These are phyloP conservation scores for Vigna reflexopilosa DNA, from an alignment of 306 rosid genomes.

Conservation along the genomic window DNA sequence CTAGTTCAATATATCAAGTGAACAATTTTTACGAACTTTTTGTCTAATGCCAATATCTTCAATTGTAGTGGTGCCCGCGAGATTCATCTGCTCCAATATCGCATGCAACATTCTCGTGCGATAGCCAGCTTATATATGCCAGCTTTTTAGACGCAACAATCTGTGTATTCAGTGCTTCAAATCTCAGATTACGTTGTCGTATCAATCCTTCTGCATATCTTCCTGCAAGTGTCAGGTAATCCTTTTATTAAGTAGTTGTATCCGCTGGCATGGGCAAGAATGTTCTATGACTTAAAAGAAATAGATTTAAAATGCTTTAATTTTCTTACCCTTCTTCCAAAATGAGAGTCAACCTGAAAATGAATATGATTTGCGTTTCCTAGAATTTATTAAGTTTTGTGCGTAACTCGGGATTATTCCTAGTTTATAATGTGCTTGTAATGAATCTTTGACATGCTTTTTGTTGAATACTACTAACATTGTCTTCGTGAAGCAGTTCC, in stretches of 20 bases:
- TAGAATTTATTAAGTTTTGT: not conserved
- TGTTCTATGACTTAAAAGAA: not conserved
- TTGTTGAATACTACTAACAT: not conserved
- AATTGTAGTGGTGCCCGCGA: slow-evolving; percentile 68
- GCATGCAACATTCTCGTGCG: slow-evolving; percentile 91
- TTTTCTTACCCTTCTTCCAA: not conserved
- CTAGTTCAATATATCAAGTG: not conserved
- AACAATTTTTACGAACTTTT: not conserved
- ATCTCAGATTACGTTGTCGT: slow-evolving; percentile 87
- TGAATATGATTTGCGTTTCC: not conserved
- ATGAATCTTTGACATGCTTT: not conserved
- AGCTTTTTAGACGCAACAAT: slow-evolving; percentile 88
- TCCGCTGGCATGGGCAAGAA: not conserved
- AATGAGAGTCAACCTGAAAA: slow-evolving; percentile 5
- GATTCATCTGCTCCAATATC: slow-evolving; percentile 87
- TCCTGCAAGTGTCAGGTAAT: slow-evolving; percentile 82
- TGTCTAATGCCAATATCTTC: slow-evolving; percentile 20
- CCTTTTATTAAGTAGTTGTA: slow-evolving; percentile 27
- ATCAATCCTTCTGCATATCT: slow-evolving; percentile 87
- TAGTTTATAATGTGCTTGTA: slow-evolving; percentile 1
- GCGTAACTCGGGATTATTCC: slow-evolving; percentile 10
- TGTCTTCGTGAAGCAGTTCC: slow-evolving; percentile 54
- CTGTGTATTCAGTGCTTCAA: slow-evolving; percentile 76
- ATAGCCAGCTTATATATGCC: slow-evolving; percentile 92
- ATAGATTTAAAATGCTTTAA: not conserved